phyloP scores from a whole-genome alignment of 805 yeast genomes.

The Candida sakaeoensis region DNA sequence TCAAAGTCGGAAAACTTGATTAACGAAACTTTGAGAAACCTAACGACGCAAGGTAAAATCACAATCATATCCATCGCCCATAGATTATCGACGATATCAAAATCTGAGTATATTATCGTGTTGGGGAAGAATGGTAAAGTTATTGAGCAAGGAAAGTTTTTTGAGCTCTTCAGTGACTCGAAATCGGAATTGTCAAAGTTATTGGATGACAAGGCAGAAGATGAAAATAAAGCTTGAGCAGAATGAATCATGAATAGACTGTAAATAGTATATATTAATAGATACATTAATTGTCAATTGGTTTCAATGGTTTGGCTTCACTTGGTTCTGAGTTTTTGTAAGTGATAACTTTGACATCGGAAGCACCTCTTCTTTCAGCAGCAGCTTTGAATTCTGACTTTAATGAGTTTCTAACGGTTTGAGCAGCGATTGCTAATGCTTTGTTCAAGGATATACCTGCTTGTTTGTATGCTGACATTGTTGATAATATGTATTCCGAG shows the following conservation, averaged over 20 bases:
- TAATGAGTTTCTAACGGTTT: slow-evolving; percentile 80
- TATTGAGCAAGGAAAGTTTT: slow-evolving; percentile 38
- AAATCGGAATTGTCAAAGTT: slow-evolving; percentile 39
- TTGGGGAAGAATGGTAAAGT: slow-evolving; percentile 40
- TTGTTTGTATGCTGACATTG: slow-evolving; percentile 47
- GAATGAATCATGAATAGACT: slow-evolving; percentile 1
- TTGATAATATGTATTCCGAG: not conserved
- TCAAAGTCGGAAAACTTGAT: slow-evolving; percentile 46
- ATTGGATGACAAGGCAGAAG: slow-evolving; percentile 25
- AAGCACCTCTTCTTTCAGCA: slow-evolving; percentile 65
- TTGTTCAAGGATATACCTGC: slow-evolving; percentile 65
- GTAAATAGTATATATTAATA: slow-evolving; percentile 1
- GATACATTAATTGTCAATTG: slow-evolving; percentile 15
- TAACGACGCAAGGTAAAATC: slow-evolving; percentile 36
- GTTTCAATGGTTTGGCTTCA: slow-evolving; percentile 36
- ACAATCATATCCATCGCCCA: slow-evolving; percentile 45
- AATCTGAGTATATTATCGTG: slow-evolving; percentile 41
- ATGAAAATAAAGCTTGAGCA: slow-evolving; percentile 20
- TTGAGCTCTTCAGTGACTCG: slow-evolving; percentile 37
- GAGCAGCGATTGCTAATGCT: slow-evolving; percentile 87
- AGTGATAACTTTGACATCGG: slow-evolving; percentile 72
- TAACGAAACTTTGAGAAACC: slow-evolving; percentile 37
- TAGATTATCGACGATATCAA: slow-evolving; percentile 42
- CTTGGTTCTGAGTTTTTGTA: slow-evolving; percentile 63
- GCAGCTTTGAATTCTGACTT: slow-evolving; percentile 79